Evolutionary conservation across 1,139 yeast genomes (phyloP), one percentile per base, ranked within the genome.

Genomic region (Groenewaldozyma auringiensis): DNA sequence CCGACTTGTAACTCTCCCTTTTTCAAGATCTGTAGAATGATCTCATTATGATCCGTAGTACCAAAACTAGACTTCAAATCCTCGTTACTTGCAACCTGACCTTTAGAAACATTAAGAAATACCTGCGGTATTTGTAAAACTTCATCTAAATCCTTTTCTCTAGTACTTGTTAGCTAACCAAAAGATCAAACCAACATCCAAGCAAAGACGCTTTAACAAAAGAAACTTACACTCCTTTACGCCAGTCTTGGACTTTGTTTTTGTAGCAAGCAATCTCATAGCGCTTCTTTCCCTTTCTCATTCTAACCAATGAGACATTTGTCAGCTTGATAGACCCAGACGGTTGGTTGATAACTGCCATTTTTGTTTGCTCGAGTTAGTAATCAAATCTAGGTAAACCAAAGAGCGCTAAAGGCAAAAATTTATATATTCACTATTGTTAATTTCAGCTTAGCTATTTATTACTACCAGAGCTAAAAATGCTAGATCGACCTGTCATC

Each of bases 221-320:
- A 14, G 3, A 40, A 8, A 60, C 71, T 48, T 58, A 74, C 67
- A 81, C 82, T 62, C 83, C 88, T 62, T 77, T 76, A 57, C 96
- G 73, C 81, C 92, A 92, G 65, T 92, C 98, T 61, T 89, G 97
- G 11, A 92, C 96, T 61, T 94, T 92, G 60, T 92, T 92, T 60
- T 87, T 96, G 64, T 92, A 92, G 62, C 98, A 92, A 0, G 97
- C 98, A 41, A 94, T 77, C 65, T 92, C 98, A 59, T 88, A 92
- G 53, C 96, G 70, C 65, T 86, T 85, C 61, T 86, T 86, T 29
- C 68, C 95, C 62, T 85, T 87, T 60, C 83, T 85, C 79, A 92
- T 81, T 44, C 94, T 75, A 44, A 92, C 96, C 50, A 92, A 71
- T 21, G 98, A 88, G 38, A 92, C 97, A 66, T 92, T 92, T 45